Base-by-base conservation (phyloP, 129 eudicot species). In the Scalesia atractyloides region DNA sequence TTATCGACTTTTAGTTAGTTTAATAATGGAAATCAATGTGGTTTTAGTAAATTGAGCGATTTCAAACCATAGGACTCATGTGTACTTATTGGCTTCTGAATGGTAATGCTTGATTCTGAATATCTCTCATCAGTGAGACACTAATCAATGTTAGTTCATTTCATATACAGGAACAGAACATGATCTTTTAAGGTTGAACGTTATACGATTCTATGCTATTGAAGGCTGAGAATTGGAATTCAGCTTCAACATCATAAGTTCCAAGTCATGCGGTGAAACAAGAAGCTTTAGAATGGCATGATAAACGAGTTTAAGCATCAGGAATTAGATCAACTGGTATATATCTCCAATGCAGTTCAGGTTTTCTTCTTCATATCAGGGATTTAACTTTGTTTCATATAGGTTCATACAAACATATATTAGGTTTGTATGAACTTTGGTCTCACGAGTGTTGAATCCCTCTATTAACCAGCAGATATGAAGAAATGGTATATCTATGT, bases 401-500 rank as follows among this genome's bases (percentile, higher is more conserved):
- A 61, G 65, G 77, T 53, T 58, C 56, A 24, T 80, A 50, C 77
- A 52, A 66, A 64, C 46, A 12, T 16, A 53, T 68, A 16, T 63
- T 51, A 15, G 36, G 36, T 67, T 46, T 74, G 80, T 68, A 60
- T 73, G 79, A 72, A 47, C 63, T 70, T 65, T 46, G 14, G 67
- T 72, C 56, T 81, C 48, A 51, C 52, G 59, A 56, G 69, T 37
- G 30, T 71, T 24, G 48, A 65, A 54, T 26, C 57, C 63, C 43
- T 37, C 51, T 70, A 36, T 39, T 66, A 48, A 73, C 68, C 53
- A 75, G 72, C 66, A 64, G 87, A 82, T 66, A 94, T 94, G 99
- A 90, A 90, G 96, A 94, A 83, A 94, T 90, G 97, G 96, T 94
- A 94, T 15, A 76, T 70, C 60, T 85, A 88, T 80, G 81, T 89